Percentiles rank a stretch among this genome's conserved stretches.
These are phyloP conservation scores for Eucalyptus regnans DNA, from an alignment of 345 rosid genomes.

Conservation along the genomic window DNA sequence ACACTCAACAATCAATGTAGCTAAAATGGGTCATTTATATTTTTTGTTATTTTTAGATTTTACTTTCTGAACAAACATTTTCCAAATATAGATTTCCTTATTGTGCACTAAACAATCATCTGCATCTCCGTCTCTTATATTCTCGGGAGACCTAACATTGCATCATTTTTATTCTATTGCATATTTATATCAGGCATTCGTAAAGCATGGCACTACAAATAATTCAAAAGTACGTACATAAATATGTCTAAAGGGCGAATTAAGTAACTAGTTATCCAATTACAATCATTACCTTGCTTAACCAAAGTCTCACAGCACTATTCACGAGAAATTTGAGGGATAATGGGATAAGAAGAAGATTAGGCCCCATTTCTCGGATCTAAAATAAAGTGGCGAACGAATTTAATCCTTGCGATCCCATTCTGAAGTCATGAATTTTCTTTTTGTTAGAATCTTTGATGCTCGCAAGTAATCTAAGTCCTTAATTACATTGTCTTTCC, in stretches of 20 bases:
- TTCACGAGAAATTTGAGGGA: accelerated
- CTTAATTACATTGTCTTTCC: background rate
- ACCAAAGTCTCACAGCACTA: background rate
- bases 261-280: background rate
- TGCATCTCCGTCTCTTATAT: background rate
- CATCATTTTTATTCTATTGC: background rate
- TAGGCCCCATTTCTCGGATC: background rate
- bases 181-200: accelerated
- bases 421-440: too few species aligned
- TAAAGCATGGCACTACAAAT: background rate
- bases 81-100: background rate
- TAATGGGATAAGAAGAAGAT: background rate
- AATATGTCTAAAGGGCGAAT: background rate
- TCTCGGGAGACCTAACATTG: background rate
- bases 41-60: background rate
- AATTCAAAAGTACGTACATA: background rate
- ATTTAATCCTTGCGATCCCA: accelerated
- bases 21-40: background rate
- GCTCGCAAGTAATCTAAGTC: background rate
- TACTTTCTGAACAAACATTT: background rate
- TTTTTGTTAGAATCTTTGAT: background rate
- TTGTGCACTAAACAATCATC: background rate
- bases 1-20: background rate
- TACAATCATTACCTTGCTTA: too few species aligned
- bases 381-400: accelerated